A percentile compares a stretch with the other conserved stretches of the same genome.
These are phyloP conservation scores for Neofusicoccum umdonicola DNA, from an alignment of 2,329 filamentous ascomycete genomes.

Conservation along the genomic window DNA sequence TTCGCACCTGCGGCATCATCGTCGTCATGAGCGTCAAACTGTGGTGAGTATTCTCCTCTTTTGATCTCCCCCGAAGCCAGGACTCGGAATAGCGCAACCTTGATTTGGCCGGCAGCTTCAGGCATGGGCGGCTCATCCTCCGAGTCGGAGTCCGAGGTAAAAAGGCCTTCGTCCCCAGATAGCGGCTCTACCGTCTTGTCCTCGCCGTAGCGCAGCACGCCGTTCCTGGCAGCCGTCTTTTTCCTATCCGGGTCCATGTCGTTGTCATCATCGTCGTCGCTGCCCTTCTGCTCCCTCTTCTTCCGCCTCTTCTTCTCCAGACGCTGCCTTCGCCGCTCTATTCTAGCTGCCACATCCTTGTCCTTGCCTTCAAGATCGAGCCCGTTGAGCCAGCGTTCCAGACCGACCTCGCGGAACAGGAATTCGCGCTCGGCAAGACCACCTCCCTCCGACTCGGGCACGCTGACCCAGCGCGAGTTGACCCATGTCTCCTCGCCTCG, in stretches of 20 bases:
- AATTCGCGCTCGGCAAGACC: slow-evolving; percentile 96
- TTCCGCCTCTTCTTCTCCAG: slow-evolving; percentile 85
- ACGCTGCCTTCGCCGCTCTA: slow-evolving; percentile 61
- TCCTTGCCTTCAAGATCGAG: slow-evolving; percentile 84
- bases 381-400: slow-evolving; percentile 95
- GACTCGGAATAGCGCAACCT: slow-evolving; percentile 93
- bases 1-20: slow-evolving; percentile 64
- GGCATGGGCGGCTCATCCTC: slow-evolving; percentile 83
- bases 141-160: slow-evolving; percentile 64
- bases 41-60: slow-evolving; percentile 94
- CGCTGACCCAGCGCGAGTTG: slow-evolving; percentile 95
- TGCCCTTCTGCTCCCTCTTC: slow-evolving; percentile 57
- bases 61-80: slow-evolving; percentile 96
- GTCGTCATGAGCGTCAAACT: slow-evolving; percentile 95
- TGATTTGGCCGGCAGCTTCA: slow-evolving; percentile 95
- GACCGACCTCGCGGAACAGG: slow-evolving; percentile 90
- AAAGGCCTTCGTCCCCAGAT: slow-evolving; percentile 66
- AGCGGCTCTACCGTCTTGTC: slow-evolving; percentile 71
- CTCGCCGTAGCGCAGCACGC: slow-evolving; percentile 75
- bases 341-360: slow-evolving; percentile 75
- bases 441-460: slow-evolving; percentile 86
- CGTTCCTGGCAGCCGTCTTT: slow-evolving; percentile 42
- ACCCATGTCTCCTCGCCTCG: slow-evolving; percentile 99
- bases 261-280: slow-evolving; percentile 41
- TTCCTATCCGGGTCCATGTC: slow-evolving; percentile 38